phyloP scores from a whole-genome alignment of 2,329 filamentous ascomycete species.

The Simplicillium aogashimaense region DNA sequence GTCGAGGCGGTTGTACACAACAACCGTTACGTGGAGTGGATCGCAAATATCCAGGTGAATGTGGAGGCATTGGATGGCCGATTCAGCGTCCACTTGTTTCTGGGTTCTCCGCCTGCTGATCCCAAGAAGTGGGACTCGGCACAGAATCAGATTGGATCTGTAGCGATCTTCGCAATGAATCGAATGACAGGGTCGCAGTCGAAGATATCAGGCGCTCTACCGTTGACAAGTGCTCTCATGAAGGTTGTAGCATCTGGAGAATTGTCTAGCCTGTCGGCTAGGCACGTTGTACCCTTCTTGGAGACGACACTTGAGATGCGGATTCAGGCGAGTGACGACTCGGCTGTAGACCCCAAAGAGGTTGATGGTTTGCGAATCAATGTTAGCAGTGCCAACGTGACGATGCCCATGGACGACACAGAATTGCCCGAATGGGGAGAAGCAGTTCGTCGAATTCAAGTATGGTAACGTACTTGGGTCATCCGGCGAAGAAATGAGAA shows the following conservation, averaged over 20 bases:
- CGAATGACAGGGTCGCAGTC: slow-evolving; percentile 19
- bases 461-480: not conserved
- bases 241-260: slow-evolving; percentile 25
- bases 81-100: slow-evolving; percentile 57
- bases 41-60: slow-evolving; percentile 53
- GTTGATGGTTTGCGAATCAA: slow-evolving; percentile 19
- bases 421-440: slow-evolving; percentile 19
- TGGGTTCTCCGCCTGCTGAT: slow-evolving; percentile 42
- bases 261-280: slow-evolving; percentile 25
- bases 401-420: slow-evolving; percentile 11
- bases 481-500: too few relatives aligned
- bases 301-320: slow-evolving; percentile 23
- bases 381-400: slow-evolving; percentile 20
- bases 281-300: slow-evolving; percentile 31
- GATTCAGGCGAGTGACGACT: slow-evolving; percentile 16
- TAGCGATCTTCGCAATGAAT: slow-evolving; percentile 43
- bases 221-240: slow-evolving; percentile 39
- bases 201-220: slow-evolving; percentile 38
- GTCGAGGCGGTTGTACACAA: slow-evolving; percentile 22
- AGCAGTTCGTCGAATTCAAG: not conserved
- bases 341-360: slow-evolving; percentile 12
- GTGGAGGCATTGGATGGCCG: slow-evolving; percentile 51
- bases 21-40: slow-evolving; percentile 51
- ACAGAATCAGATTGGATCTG: slow-evolving; percentile 49
- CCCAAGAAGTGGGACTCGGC: slow-evolving; percentile 38